Evolutionary conservation across 2,329 filamentous ascomycete species (phyloP).

Genomic region (Ophiobolus disseminans): DNA sequence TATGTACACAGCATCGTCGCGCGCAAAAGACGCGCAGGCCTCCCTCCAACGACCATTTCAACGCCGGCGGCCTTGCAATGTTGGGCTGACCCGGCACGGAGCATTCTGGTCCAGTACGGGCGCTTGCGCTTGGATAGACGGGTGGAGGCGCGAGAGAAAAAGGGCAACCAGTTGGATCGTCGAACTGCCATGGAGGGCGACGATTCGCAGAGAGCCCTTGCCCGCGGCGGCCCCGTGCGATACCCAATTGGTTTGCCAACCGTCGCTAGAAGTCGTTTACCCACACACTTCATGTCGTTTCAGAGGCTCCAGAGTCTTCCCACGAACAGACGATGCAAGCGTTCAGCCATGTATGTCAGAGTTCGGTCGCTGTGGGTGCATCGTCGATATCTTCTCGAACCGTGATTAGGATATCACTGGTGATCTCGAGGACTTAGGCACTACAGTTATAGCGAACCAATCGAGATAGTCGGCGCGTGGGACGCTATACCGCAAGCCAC

Average conservation of each 20-base stretch:
- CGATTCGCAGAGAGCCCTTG: constrained; percentile 46
- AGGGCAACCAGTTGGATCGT: constrained; percentile 41
- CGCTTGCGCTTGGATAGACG: constrained; percentile 47
- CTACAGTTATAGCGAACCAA: no score
- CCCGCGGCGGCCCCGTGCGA: constrained; percentile 32
- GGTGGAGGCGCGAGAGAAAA: constrained; percentile 39
- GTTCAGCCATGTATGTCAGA: no score
- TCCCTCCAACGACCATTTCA: constrained; percentile 26
- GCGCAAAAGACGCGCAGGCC: constrained; percentile 33
- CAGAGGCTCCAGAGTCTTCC: constrained; percentile 25
- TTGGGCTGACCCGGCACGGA: constrained; percentile 37
- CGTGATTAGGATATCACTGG: no score
- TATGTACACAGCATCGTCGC: constrained; percentile 43
- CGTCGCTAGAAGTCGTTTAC: constrained; percentile 31
- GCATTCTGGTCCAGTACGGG: constrained; percentile 40
- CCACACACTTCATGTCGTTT: constrained; percentile 37
- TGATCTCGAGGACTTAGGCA: no score
- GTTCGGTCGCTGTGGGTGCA: no score
- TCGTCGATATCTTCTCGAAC: no score
- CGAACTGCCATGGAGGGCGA: constrained; percentile 34
- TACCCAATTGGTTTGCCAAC: constrained; percentile 35
- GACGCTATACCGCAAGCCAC: no score
- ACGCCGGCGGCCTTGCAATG: constrained; percentile 32
- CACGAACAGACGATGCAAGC: no score
- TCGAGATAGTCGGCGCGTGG: no score